These are phyloP conservation scores for Didymella pinodella DNA, from an alignment of 2,329 filamentous ascomycete genomes.

Conservation along the genomic window DNA sequence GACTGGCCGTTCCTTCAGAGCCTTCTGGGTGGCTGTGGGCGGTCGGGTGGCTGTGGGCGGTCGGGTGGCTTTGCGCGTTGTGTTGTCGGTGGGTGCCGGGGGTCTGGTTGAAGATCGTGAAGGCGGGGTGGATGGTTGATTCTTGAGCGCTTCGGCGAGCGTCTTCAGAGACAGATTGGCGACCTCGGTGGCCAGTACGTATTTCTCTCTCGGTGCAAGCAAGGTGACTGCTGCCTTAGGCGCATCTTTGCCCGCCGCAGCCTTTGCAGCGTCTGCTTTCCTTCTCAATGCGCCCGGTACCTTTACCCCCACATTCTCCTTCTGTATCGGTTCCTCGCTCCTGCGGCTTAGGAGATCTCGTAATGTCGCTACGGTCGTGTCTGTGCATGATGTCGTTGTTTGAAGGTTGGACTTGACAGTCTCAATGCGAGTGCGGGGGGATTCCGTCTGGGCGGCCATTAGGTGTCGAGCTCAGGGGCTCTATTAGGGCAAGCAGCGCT, in stretches of 20 bases:
- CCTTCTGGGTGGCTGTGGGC: slow-evolving; percentile 61
- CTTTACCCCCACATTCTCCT: slow-evolving; percentile 46
- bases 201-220: slow-evolving; percentile 68
- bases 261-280: slow-evolving; percentile 43
- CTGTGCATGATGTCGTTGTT: slow-evolving; percentile 59
- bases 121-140: slow-evolving; percentile 34
- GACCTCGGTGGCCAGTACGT: slow-evolving; percentile 73
- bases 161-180: slow-evolving; percentile 75
- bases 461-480: slow-evolving; percentile 16
- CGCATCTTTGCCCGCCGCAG: slow-evolving; percentile 43
- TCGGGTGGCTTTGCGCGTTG: slow-evolving; percentile 32
- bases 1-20: slow-evolving; percentile 67
- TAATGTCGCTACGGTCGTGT: slow-evolving; percentile 56
- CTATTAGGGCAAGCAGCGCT: slow-evolving; percentile 20
- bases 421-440: slow-evolving; percentile 57
- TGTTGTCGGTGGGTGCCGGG: slow-evolving; percentile 36
- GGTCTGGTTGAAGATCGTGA: slow-evolving; percentile 27
- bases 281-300: slow-evolving; percentile 34
- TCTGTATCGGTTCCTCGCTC: slow-evolving; percentile 45
- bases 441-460: slow-evolving; percentile 43
- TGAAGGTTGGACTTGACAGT: slow-evolving; percentile 58
- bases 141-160: slow-evolving; percentile 71
- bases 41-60: slow-evolving; percentile 30
- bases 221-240: slow-evolving; percentile 45
- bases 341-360: slow-evolving; percentile 54